These are phyloP conservation scores for Corrigiola litoralis DNA, from an alignment of 179 eudicot species.

Conservation along the genomic window DNA sequence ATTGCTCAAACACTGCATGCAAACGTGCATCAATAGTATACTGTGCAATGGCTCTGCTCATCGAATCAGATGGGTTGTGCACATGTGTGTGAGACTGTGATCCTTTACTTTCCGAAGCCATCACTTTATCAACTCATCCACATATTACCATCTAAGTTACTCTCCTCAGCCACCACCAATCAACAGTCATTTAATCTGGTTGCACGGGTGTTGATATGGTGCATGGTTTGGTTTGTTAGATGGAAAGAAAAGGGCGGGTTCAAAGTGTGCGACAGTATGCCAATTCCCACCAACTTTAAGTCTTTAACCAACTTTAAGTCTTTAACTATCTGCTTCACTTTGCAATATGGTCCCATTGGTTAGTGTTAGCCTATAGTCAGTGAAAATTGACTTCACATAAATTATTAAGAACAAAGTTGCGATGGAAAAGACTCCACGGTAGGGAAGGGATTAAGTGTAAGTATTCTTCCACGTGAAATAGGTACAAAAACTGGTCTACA, in stretches of 20 bases:
- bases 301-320: not conserved
- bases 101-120: constrained; percentile 15
- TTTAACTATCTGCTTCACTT: not conserved
- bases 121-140: not conserved
- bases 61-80: constrained; percentile 34
- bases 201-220: too few species aligned
- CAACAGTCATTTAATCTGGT: too few species aligned
- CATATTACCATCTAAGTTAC: too few species aligned
- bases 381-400: constrained; percentile 12
- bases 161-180: too few species aligned
- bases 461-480: constrained; percentile 25
- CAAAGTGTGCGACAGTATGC: too few species aligned
- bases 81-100: constrained; percentile 1
- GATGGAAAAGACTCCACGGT: not conserved
- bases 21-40: constrained; percentile 79
- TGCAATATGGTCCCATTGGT: not conserved
- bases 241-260: too few species aligned
- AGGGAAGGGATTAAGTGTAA: not conserved
- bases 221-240: too few species aligned
- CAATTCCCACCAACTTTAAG: too few species aligned
- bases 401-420: constrained; percentile 5
- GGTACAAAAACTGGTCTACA: constrained; percentile 17
- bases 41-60: constrained; percentile 72
- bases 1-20: constrained; percentile 81
- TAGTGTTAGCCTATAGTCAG: not conserved